phyloP scores from a whole-genome alignment of 2,329 filamentous ascomycete genomes.

The Aspergillus oerlinghausenensis region DNA sequence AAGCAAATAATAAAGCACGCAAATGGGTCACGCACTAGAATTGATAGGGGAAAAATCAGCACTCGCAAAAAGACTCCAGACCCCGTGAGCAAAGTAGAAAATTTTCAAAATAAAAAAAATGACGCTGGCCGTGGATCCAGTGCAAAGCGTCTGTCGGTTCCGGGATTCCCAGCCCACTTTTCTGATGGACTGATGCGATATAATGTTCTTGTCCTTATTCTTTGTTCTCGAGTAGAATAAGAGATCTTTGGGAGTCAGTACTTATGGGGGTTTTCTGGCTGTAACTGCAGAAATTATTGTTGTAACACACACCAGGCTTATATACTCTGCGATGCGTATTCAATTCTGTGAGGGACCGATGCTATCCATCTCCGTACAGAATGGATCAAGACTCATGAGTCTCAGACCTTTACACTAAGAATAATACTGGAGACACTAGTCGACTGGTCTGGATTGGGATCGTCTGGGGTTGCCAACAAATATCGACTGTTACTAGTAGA shows the following conservation, averaged over 20 bases:
- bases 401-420: not conserved
- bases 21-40: not conserved
- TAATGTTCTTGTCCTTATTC: not conserved
- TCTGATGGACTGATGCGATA: not conserved
- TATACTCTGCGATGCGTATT: not conserved
- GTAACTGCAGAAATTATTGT: not conserved
- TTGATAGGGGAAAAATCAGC: not conserved
- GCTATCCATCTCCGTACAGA: no score
- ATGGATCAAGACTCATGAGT: not conserved
- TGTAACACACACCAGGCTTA: not conserved
- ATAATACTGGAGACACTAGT: not conserved
- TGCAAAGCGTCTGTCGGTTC: slow-evolving; percentile 15
- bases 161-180: slow-evolving; percentile 13
- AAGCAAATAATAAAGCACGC: not conserved
- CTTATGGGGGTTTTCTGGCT: not conserved
- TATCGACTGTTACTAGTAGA: not conserved
- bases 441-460: slow-evolving; percentile 13
- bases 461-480: slow-evolving; percentile 13
- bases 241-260: not conserved
- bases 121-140: slow-evolving; percentile 8
- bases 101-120: slow-evolving; percentile 1
- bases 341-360: no score
- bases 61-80: not conserved
- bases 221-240: slow-evolving; percentile 1
- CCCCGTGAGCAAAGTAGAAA: not conserved